Evolutionary conservation across 345 rosid genomes (phyloP), one percentile per base, ranked within the genome.

Genomic region (Lumnitzera littorea): DNA sequence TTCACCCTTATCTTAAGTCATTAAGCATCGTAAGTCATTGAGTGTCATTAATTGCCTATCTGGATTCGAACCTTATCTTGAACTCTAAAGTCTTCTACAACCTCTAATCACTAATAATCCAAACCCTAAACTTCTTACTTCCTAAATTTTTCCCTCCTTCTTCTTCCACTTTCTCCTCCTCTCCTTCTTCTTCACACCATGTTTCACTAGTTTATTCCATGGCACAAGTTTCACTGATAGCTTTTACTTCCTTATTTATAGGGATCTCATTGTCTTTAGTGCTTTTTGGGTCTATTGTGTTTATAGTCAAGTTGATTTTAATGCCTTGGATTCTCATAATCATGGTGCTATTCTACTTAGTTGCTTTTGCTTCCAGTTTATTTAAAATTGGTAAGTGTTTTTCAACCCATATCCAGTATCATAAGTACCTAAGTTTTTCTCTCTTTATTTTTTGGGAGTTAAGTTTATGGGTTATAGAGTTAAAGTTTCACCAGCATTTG

Each of bases 221-320:
- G 2, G 53, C 66, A 13, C 63, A 47, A 20, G 49, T 48, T 57
- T 67, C 71, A 23, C 72, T 41, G 5, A 52, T 61, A 31, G 64
- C 61, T 15, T 63, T 58, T 16, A 65, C 61, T n/a, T 66, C 48
- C 9, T 55, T 67, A 12, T 58, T 67, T 48, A 43, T 20, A 15
- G 67, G 65, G 48, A 48, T 61, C 11, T 43, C 70, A 13, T 55
- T 53, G 49, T 59, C 65, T 15, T 54, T 69, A 46, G 60, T 72
- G 72, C 57, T 67, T 48, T 58, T 62, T 24, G 67, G 73, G 5
- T 65, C 67, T n/a, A 41, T 65, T 47, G 41, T 54, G 27, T 73
- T 68, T 31, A 54, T 66, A 49, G 49, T 64, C 43, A 73, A 70
- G 11, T 46, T 73, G 36, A 23, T 73, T 24, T 61, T 69, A 61